Conservation (phyloP, 2,329 filamentous ascomycete genomes). For the Colletotrichum echinochloae region DNA sequence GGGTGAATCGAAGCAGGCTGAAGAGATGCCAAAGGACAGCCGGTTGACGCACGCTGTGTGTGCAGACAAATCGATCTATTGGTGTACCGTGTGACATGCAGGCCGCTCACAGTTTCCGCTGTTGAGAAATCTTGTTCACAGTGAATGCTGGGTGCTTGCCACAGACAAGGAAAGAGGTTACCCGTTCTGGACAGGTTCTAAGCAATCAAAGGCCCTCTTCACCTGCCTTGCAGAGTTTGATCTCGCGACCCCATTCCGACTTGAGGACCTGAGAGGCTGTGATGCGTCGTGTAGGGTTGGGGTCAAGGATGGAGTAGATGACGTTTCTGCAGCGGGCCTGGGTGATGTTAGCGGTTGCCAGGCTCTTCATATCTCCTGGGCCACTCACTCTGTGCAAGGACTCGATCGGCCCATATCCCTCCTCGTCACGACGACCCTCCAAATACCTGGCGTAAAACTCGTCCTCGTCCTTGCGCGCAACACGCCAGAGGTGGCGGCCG, state of each 20-base stretch:
- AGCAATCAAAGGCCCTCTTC: conserved; percentile 86
- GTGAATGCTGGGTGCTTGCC: neutral
- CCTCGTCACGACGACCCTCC: conserved; percentile 91
- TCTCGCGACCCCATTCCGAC: conserved; percentile 98
- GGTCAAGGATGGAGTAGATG: conserved; percentile 98
- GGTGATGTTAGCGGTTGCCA: conserved; percentile 12
- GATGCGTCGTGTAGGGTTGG: conserved; percentile 90
- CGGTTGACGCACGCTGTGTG: conserved; percentile 27
- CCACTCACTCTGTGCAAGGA: conserved; percentile 88
- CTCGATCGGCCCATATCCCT: conserved; percentile 96
- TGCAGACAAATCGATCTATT: conserved; percentile 31
- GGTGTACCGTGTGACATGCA: conserved; percentile 12
- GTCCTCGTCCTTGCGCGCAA: conserved; percentile 97
- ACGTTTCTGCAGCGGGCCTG: conserved; percentile 98
- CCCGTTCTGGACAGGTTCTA: neutral
- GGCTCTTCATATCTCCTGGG: neutral
- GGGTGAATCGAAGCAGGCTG: conserved; percentile 33
- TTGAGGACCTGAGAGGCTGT: conserved; percentile 97
- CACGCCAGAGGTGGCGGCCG: conserved; percentile 92
- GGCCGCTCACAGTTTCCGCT: conserved; percentile 26
- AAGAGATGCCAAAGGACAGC: conserved; percentile 23
- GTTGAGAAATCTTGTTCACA: conserved; percentile 2
- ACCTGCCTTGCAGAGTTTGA: conserved; percentile 95
- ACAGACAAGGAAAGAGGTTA: neutral
- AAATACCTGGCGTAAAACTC: conserved; percentile 97